These are phyloP conservation scores for Kappamyces sp. DNA, from an alignment of 192 early-diverging fungal species.

Conservation along the genomic window DNA sequence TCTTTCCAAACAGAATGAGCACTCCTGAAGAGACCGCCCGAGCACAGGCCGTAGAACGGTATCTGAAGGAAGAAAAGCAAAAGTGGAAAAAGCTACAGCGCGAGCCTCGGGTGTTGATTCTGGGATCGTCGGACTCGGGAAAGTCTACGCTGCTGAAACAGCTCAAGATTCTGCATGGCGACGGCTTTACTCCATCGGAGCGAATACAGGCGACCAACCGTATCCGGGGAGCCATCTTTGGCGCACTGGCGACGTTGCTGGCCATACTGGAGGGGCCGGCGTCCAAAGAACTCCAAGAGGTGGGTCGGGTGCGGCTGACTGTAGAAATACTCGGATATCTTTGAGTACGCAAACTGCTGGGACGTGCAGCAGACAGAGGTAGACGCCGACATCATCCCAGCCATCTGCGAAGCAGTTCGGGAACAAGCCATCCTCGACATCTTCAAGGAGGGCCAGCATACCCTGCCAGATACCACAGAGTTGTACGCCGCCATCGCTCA, in stretches of 20 bases:
- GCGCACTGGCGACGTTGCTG: conserved; percentile 68
- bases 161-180: conserved; percentile 40
- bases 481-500: neutral
- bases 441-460: neutral
- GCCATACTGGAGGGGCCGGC: neutral
- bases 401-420: neutral
- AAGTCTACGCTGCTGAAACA: conserved; percentile 49
- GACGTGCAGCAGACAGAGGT: too few relatives aligned
- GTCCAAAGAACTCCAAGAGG: conserved; percentile 1
- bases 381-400: too few relatives aligned
- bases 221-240: conserved; percentile 36
- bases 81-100: conserved; percentile 1
- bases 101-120: conserved; percentile 32
- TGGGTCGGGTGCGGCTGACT: neutral
- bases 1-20: too few relatives aligned
- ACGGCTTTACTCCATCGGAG: conserved; percentile 33
- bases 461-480: conserved; percentile 4
- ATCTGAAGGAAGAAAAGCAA: conserved; percentile 9
- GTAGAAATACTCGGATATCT: conserved; percentile 5
- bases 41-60: conserved; percentile 1
- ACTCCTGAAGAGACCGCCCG: neutral
- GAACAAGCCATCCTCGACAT: conserved; percentile 23
- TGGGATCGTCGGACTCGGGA: conserved; percentile 44
- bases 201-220: conserved; percentile 4
- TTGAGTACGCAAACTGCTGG: neutral